These are phyloP conservation scores for Ustulina deusta DNA, from an alignment of 2,329 filamentous ascomycete genomes.

Conservation along the genomic window DNA sequence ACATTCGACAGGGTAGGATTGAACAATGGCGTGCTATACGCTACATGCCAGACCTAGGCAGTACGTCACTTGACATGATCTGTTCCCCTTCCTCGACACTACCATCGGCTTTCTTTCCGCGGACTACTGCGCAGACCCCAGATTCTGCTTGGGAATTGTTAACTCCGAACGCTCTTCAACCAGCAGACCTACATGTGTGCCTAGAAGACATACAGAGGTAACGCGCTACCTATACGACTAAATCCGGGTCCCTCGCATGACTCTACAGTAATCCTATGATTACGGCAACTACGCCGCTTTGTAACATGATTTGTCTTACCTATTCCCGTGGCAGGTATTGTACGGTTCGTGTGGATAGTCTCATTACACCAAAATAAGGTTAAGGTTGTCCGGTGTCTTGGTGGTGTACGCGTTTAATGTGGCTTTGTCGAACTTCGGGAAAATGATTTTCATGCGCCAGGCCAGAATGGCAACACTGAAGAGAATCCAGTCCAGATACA, in stretches of 20 bases:
- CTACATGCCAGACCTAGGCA: too few relatives aligned
- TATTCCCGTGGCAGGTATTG: background rate
- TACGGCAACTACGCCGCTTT: too few relatives aligned
- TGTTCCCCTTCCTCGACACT: background rate
- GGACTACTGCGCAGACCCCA: background rate
- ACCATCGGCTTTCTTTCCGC: constrained; percentile 4
- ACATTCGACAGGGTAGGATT: background rate
- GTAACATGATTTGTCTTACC: background rate
- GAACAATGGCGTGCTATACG: background rate
- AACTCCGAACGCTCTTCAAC: constrained; percentile 2
- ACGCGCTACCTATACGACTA: background rate
- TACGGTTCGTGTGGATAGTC: background rate
- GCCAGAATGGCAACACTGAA: background rate
- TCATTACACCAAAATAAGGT: constrained; percentile 1
- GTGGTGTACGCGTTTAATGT: constrained; percentile 19
- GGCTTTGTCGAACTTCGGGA: background rate
- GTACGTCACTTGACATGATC: constrained; percentile 32
- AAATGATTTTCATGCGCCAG: constrained; percentile 14
- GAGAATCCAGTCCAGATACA: constrained; percentile 18
- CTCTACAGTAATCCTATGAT: background rate
- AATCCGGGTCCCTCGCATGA: constrained; percentile 9
- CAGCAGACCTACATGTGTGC: background rate
- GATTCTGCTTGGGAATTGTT: constrained; percentile 1
- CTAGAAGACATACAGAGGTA: background rate
- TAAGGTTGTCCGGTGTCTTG: constrained; percentile 12